Evolutionary conservation across 2,329 filamentous ascomycete species (phyloP).

Genomic region (Fusarium sp.): DNA sequence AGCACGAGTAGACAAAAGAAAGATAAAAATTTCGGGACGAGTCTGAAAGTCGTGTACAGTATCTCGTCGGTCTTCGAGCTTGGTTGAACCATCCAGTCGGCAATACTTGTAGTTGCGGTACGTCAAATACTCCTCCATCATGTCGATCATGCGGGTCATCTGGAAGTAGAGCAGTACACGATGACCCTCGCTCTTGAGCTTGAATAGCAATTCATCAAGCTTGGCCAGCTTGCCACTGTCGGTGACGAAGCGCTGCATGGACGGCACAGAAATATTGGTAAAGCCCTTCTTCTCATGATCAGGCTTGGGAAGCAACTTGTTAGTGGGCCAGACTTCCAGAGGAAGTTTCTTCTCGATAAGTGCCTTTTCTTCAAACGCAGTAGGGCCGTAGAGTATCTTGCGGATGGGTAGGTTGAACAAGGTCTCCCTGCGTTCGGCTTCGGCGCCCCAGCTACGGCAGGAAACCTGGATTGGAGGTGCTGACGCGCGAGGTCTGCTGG

Average conservation of each 20-base stretch:
- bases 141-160: conserved; percentile 99
- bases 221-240: conserved; percentile 96
- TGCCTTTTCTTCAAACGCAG: conserved; percentile 73
- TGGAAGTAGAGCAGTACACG: conserved; percentile 99
- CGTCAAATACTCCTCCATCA: conserved; percentile 98
- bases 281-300: conserved; percentile 85
- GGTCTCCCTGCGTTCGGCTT: conserved; percentile 74
- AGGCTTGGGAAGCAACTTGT: conserved; percentile 77
- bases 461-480: conserved; percentile 88
- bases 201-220: conserved; percentile 85
- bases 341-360: conserved; percentile 80
- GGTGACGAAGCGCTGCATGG: conserved; percentile 97
- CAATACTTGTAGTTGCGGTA: conserved; percentile 99
- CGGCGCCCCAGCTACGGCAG: conserved; percentile 74
- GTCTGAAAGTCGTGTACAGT: conserved; percentile 98
- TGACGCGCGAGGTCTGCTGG: conserved; percentile 79
- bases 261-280: conserved; percentile 91
- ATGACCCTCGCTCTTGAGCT: conserved; percentile 91
- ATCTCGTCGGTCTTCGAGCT: conserved; percentile 94
- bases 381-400: conserved; percentile 76
- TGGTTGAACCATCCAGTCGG: conserved; percentile 94
- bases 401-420: conserved; percentile 85
- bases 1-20: conserved; percentile 93
- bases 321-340: conserved; percentile 69
- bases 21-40: conserved; percentile 94